Base-by-base conservation (phyloP, 495 filamentous ascomycete species). In the Penicillium ucsense region DNA sequence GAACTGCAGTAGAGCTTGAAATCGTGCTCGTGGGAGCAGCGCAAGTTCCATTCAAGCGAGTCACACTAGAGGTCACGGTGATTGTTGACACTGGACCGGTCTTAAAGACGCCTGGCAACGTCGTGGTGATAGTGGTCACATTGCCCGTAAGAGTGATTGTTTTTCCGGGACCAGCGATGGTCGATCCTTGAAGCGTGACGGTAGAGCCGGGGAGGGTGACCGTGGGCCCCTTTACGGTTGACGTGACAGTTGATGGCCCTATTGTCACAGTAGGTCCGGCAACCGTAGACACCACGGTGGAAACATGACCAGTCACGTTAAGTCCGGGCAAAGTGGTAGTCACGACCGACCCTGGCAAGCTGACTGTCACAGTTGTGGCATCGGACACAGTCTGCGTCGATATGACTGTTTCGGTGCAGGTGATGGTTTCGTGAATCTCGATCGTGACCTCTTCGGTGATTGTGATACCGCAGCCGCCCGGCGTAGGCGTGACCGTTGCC, bases 1-100 rank as follows among this genome's bases (percentile, higher is more conserved):
- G 8, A 3, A 47, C 11, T 11, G 53, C 56, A 7, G 38, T 43
- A 0, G 41, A 53, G 12, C 45, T 50, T 1, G 39, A 35, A 7
- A 54, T 36, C 5, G 60, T 66, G 11, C 57, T 31, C 1, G 63
- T 53, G 30, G 38, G 51, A 27, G 35, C 45, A 5, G 53, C 41
- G 4, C 38, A 27, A n/a, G 49, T 20, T 20, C 20, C 20, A 20
- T 20, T 20, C 20, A 20, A 20, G 20, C 20, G 20, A 20, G 20
- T 20, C 20, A 20, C 20, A 20, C 20, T 51, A 20, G 47, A 38
- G 2, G 50, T 47, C 11, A 31, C 30, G 20, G 48, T 51, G 27
- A 43, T 8, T 5, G 52, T 49, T 50, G 48, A 44, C 3, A 33
- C 48, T 33, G 46, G 40, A 4, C 44, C 8, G 31, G 32, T 49